Conservation (phyloP, 1,284 basidiomycete species). For the Hymenochaete sp. region DNA sequence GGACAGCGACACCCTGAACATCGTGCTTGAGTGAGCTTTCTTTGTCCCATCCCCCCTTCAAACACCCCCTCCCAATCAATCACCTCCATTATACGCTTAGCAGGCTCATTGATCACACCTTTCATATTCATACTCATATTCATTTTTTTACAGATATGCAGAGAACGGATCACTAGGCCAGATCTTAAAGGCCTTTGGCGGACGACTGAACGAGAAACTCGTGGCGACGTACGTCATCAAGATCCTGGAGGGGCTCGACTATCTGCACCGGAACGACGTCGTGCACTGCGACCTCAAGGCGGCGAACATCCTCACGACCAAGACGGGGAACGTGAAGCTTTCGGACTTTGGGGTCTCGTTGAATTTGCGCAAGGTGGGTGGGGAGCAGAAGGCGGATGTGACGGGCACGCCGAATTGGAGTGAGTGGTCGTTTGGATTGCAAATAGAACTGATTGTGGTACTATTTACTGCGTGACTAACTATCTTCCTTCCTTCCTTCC, state of each 20-base stretch:
- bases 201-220: conserved; percentile 42
- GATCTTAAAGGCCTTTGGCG: conserved; percentile 41
- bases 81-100: background rate
- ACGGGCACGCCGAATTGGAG: conserved; percentile 56
- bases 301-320: conserved; percentile 61
- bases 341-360: conserved; percentile 63
- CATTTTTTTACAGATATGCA: conserved; percentile 31
- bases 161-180: conserved; percentile 47
- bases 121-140: background rate
- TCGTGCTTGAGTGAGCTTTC: conserved; percentile 77
- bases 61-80: conserved; percentile 2
- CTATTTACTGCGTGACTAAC: background rate
- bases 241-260: conserved; percentile 46
- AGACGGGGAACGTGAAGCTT: conserved; percentile 57
- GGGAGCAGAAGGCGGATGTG: conserved; percentile 39
- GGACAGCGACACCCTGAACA: conserved; percentile 79
- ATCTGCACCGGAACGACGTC: conserved; percentile 39
- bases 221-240: conserved; percentile 45
- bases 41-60: conserved; percentile 17
- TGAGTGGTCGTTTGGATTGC: conserved; percentile 24
- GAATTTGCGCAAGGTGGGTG: conserved; percentile 49
- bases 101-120: background rate
- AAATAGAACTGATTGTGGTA: too few species aligned
- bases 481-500: conserved; percentile 1
- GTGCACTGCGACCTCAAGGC: conserved; percentile 52